Base-by-base conservation (phyloP, 331 rosid genomes). In the Pyracantha coccinea region DNA sequence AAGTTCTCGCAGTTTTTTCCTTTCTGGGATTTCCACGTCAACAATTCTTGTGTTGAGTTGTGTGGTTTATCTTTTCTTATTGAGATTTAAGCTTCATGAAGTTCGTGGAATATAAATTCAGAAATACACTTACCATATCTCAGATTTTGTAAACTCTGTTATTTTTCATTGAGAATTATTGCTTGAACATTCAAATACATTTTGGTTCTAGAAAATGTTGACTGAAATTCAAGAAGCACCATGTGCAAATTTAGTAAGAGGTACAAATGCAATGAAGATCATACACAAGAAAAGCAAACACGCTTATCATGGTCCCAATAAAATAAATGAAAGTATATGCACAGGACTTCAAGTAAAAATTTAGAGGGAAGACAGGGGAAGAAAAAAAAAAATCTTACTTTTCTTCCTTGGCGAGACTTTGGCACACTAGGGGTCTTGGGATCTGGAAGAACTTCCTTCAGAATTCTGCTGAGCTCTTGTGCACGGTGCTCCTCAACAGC, bases 401-500 rank as follows among this genome's bases (percentile, higher is more conserved):
- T 94, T 88, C 93, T 86, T 57, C 85, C 69, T 29, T 86, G 82
- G 68, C 85, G 96, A 75, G 92, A 80, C 83, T 92, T 92, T 31
- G 76, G 86, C 19, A 72, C 81, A 83, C 59, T 84, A 54, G 97
- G 85, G 73, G 81, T 87, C 82, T 82, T 87, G 76, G 97, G 96
- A 86, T 83, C 90, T 54, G 92, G 97, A 78, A 94, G 89, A 70
- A 88, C 90, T 82, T 94, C 98, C 80, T 86, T 88, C 87, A 94
- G 81, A 66, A 94, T 94, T 88, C 95, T 85, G 81, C 90, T 89
- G 67, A 94, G 85, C 84, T 94, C 99, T 63, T 74, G 88, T 60
- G 73, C 93, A 67, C 93, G 95, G 35, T 87, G 90, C 70, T 94
- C 99, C 84, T 94, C 99, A 57, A 90, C 92, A 65, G 95, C 96